phyloP scores from a whole-genome alignment of 495 filamentous ascomycete genomes.

The Tuber magnatum region DNA sequence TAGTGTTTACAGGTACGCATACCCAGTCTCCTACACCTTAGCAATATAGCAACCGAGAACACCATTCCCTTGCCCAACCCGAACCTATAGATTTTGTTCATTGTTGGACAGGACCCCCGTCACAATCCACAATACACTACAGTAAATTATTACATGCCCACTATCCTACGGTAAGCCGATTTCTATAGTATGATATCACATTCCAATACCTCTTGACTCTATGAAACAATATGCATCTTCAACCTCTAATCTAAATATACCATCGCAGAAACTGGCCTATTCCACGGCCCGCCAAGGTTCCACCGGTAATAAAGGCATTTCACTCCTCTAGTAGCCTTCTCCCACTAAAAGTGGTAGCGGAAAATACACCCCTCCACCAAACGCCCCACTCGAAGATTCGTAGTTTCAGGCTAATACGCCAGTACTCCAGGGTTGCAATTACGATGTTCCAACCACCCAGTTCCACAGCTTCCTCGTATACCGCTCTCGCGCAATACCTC shows the following conservation, averaged over 20 bases:
- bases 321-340: slow-evolving; percentile 10
- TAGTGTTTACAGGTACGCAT: not conserved
- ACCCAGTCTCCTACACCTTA: not conserved
- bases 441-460: slow-evolving; percentile 52
- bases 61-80: not conserved
- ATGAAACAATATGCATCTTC: not conserved
- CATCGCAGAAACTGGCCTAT: not conserved
- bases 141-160: not conserved
- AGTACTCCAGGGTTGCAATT: slow-evolving; percentile 53
- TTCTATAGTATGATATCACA: not conserved
- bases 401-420: slow-evolving; percentile 59
- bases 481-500: slow-evolving; percentile 78
- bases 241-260: not conserved
- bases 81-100: not conserved
- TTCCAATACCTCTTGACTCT: not conserved
- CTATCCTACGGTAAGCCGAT: not conserved
- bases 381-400: slow-evolving; percentile 54
- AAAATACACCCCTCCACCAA: slow-evolving; percentile 46
- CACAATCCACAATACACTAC: not conserved
- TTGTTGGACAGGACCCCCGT: not conserved
- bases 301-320: not conserved
- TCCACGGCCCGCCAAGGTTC: not conserved
- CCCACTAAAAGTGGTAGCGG: slow-evolving; percentile 16
- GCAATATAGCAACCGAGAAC: not conserved
- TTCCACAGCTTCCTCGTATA: slow-evolving; percentile 82